Evolutionary conservation across 78 protist genomes (phyloP), one percentile per base, ranked within the genome.

Genomic region (Planoprotostelium fungivorum): DNA sequence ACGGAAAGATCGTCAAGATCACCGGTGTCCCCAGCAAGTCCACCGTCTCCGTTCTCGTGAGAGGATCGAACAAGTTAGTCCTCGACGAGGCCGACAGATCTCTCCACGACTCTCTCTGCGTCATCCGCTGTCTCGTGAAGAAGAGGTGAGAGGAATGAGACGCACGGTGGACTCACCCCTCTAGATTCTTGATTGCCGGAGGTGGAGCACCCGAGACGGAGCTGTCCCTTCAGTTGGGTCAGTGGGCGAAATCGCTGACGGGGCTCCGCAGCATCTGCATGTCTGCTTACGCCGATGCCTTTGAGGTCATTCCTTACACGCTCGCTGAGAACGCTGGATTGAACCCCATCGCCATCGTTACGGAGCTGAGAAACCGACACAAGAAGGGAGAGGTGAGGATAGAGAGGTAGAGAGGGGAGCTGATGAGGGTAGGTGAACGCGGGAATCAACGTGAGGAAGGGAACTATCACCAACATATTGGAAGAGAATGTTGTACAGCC

Each of bases 301-400:
- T 99, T 38, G 99, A 99, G 94, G 93, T 98, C 88, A 94, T 98
- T n/a, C 99, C 99, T 1, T 92, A 94, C 94, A 99, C 99, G 23
- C 96, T 99, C 35, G 99, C 99, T 28, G 99, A 99, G 97, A 99
- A 99, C 90, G 99, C 99, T 5, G 99, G 99, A 34, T 95, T 99
- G n/a, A 86, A 97, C 87, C 99, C 99, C 83, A 96, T 99, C 94
- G 25, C 51, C 0, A 95, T 97, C 28, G 99, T 98, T 37, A 97
- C 99, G 1, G 99, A 97, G 94, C 97, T 98, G 36, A 94, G 99
- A 36, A 96, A 93, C 88, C 38, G 51, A 84, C 99, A 98, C 90
- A 94, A 90, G 25, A 88, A 92, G 73, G 99, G 99, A 87, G 97
- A 97, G 73, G 73, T 51, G 31, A 51, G 73, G 5, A 51, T 51